Conservation (phyloP, 306 rosid genomes). For the Inga oerstediana region DNA sequence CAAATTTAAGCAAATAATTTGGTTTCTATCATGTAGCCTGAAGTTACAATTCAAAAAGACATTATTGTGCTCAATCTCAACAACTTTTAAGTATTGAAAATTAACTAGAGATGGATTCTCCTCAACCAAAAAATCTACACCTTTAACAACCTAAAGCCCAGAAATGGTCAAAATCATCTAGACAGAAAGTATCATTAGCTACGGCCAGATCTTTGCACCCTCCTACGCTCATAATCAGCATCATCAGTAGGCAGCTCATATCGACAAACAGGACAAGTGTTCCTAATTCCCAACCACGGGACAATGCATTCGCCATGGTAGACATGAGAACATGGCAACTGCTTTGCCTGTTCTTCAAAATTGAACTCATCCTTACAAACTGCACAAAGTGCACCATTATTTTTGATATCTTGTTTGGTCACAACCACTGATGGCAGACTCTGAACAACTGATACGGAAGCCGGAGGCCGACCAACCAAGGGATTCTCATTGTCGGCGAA, state of each 20-base stretch:
- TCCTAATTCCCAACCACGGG: conserved; percentile 80
- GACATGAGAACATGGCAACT: conserved; percentile 70
- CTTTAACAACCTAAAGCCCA: conserved; percentile 42
- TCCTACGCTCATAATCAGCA: conserved; percentile 72
- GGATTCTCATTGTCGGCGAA: conserved; percentile 57
- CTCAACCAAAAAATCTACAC: conserved; percentile 44
- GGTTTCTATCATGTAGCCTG: not conserved
- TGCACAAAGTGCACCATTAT: conserved; percentile 56
- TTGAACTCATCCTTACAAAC: conserved; percentile 75
- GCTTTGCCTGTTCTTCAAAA: conserved; percentile 58
- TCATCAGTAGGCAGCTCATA: conserved; percentile 75
- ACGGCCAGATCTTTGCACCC: conserved; percentile 40
- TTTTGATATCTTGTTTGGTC: conserved; percentile 52
- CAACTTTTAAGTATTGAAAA: conserved; percentile 15
- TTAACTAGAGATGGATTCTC: conserved; percentile 32
- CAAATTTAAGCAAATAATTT: not conserved
- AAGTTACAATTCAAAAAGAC: not conserved
- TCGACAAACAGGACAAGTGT: conserved; percentile 93
- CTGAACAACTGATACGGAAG: conserved; percentile 53
- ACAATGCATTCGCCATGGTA: conserved; percentile 82
- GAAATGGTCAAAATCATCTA: conserved; percentile 23
- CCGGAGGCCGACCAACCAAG: conserved; percentile 57
- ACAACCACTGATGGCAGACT: conserved; percentile 54
- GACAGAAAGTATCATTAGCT: conserved; percentile 27
- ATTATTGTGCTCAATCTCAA: conserved; percentile 4